Conservation (phyloP, 345 rosid genomes). For the Ricinus communis region DNA sequence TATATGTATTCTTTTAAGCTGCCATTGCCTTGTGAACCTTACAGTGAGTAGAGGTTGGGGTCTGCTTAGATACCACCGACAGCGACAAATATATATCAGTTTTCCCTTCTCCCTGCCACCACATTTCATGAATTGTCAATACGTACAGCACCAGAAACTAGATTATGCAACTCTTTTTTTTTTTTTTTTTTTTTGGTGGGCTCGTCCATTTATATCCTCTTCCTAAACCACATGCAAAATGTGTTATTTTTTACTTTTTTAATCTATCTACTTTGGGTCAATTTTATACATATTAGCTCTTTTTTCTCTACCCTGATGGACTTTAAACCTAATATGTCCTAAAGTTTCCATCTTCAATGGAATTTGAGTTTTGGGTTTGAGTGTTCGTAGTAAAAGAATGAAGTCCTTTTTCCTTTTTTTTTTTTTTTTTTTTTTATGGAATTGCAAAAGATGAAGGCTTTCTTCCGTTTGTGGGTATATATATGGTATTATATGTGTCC, state of each 20-base stretch:
- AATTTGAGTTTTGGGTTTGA: neutral
- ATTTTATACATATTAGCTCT: neutral
- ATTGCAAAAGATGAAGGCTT: too few species aligned
- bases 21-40: neutral
- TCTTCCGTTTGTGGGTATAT: too few species aligned
- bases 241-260: neutral
- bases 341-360: neutral
- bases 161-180: neutral
- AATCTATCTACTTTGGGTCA: neutral
- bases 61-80: slow-evolving; percentile 18
- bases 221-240: neutral
- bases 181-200: neutral
- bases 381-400: too few species aligned
- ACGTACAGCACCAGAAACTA: neutral
- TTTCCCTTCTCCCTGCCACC: neutral
- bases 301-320: neutral
- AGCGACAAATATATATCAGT: slow-evolving; percentile 13
- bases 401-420: too few species aligned
- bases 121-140: neutral
- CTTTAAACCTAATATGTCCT: neutral
- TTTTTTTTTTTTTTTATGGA: too few species aligned
- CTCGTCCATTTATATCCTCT: neutral
- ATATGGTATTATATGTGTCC: too few species aligned
- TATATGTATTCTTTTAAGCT: neutral
- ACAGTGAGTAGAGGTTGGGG: slow-evolving; percentile 10